Evolutionary conservation across 768 basidiomycete species (phyloP).

Genomic region (Cytidiella melzeri): DNA sequence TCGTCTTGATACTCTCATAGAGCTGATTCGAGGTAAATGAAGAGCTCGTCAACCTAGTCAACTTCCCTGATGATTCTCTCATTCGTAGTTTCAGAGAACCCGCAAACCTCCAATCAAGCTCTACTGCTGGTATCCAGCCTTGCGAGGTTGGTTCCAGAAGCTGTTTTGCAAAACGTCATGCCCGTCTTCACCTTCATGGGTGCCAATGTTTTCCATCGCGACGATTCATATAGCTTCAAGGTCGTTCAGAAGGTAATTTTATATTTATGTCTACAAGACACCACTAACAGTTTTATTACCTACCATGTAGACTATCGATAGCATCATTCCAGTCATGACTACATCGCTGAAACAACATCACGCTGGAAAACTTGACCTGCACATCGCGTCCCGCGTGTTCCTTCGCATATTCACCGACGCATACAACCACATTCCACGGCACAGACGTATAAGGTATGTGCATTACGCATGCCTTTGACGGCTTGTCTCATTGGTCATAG

Average conservation of each 20-base stretch:
- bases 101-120: slow-evolving; percentile 92
- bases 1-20: slow-evolving; percentile 80
- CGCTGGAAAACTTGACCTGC: slow-evolving; percentile 49
- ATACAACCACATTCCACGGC: slow-evolving; percentile 83
- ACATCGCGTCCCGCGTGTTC: slow-evolving; percentile 71
- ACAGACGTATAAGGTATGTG: slow-evolving; percentile 80
- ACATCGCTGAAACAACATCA: slow-evolving; percentile 63
- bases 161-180: slow-evolving; percentile 92
- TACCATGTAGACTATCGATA: slow-evolving; percentile 83
- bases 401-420: slow-evolving; percentile 92
- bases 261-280: background rate
- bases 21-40: slow-evolving; percentile 69
- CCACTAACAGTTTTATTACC: background rate
- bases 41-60: background rate
- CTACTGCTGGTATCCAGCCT: slow-evolving; percentile 81
- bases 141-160: slow-evolving; percentile 80
- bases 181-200: slow-evolving; percentile 99
- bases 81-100: slow-evolving; percentile 74
- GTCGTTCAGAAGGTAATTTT: slow-evolving; percentile 81
- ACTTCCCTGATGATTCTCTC: too few species aligned
- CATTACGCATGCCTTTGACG: background rate
- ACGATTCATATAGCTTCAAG: slow-evolving; percentile 91
- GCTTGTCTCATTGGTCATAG: slow-evolving; percentile 32
- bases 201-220: slow-evolving; percentile 94
- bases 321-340: slow-evolving; percentile 90